Conservation (phyloP, 129 eudicot species). For the Helianthus tuberosus region DNA sequence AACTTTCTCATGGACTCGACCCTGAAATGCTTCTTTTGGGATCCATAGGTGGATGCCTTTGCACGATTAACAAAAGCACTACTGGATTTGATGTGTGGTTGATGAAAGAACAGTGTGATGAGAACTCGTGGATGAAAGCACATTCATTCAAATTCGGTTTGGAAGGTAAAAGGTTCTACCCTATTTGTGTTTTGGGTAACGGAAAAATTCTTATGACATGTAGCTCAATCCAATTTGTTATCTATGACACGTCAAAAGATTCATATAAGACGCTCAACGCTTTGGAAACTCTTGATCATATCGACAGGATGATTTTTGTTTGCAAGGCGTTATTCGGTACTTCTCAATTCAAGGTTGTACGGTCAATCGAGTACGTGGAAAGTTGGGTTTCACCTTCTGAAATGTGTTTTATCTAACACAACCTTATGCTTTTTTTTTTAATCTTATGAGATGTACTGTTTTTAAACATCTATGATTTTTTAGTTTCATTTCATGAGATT, state of each 20-base stretch:
- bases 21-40: not conserved
- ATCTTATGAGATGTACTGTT: not conserved
- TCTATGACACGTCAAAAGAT: not conserved
- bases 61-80: not conserved
- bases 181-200: conserved; percentile 1
- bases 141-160: not conserved
- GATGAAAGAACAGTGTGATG: conserved; percentile 12
- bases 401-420: not conserved
- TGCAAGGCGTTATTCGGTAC: not conserved
- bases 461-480: too few species aligned
- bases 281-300: not conserved
- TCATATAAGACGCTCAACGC: not conserved
- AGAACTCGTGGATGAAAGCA: conserved; percentile 1
- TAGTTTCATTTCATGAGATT: too few species aligned
- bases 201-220: not conserved
- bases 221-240: conserved; percentile 1
- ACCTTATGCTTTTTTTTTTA: not conserved
- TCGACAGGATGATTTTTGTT: not conserved
- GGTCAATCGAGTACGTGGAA: not conserved
- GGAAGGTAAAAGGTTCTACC: not conserved
- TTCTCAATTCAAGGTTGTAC: not conserved
- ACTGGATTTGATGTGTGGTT: conserved; percentile 1
- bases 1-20: not conserved
- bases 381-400: not conserved
- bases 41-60: conserved; percentile 16